These are phyloP conservation scores for Neofusicoccum cordaticola DNA, from an alignment of 2,329 filamentous ascomycete species.

Conservation along the genomic window DNA sequence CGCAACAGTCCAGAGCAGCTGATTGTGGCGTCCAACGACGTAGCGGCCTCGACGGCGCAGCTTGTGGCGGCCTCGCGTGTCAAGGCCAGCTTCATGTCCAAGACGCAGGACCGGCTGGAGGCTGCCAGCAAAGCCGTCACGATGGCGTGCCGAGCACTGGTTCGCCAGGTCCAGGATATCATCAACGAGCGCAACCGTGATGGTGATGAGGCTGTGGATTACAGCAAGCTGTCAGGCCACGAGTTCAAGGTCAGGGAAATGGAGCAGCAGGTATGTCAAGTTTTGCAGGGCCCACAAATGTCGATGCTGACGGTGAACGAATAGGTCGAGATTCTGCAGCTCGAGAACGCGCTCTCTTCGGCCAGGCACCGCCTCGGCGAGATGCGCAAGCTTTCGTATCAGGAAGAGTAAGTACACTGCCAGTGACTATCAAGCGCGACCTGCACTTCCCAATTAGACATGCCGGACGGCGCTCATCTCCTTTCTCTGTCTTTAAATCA, in stretches of 20 bases:
- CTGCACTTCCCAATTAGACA: background rate
- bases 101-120: slow-evolving; percentile 90
- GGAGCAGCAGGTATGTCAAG: slow-evolving; percentile 86
- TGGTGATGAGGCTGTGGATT: slow-evolving; percentile 78
- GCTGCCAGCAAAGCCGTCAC: slow-evolving; percentile 90
- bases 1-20: slow-evolving; percentile 95
- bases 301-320: slow-evolving; percentile 12
- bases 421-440: background rate
- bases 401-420: slow-evolving; percentile 57
- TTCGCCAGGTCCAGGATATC: slow-evolving; percentile 90
- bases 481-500: background rate
- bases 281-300: background rate
- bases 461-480: background rate
- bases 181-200: slow-evolving; percentile 83
- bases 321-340: slow-evolving; percentile 92
- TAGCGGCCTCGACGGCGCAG: slow-evolving; percentile 93
- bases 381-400: slow-evolving; percentile 97
- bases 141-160: slow-evolving; percentile 78
- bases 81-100: slow-evolving; percentile 97
- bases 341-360: slow-evolving; percentile 79
- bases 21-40: slow-evolving; percentile 96
- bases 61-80: slow-evolving; percentile 92
- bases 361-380: slow-evolving; percentile 84
- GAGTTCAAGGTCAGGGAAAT: slow-evolving; percentile 99
- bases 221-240: slow-evolving; percentile 80